These are phyloP conservation scores for Daldinia sp. DNA, from an alignment of 2,329 filamentous ascomycete genomes.

Conservation along the genomic window DNA sequence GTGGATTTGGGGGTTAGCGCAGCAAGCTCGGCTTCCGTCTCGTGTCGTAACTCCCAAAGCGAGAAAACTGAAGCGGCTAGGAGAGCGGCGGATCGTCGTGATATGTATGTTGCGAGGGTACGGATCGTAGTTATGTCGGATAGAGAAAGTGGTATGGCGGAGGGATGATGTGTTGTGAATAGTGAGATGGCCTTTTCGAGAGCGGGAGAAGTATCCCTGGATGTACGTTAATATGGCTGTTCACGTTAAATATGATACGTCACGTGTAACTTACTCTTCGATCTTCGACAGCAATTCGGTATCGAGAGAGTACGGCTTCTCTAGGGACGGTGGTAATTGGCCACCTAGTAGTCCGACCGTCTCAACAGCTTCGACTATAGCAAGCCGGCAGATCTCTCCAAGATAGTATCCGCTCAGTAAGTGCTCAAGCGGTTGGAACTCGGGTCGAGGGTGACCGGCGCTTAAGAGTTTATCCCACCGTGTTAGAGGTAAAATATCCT, in stretches of 20 bases:
- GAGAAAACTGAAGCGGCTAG: slow-evolving; percentile 67
- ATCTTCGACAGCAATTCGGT: slow-evolving; percentile 68
- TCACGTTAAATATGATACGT: not conserved
- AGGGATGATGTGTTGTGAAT: slow-evolving; percentile 62
- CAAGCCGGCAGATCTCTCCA: slow-evolving; percentile 69
- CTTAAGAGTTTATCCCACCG: slow-evolving; percentile 67
- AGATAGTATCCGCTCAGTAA: slow-evolving; percentile 72
- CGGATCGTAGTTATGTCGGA: slow-evolving; percentile 62
- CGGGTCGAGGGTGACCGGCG: slow-evolving; percentile 55
- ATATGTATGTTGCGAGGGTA: slow-evolving; percentile 62
- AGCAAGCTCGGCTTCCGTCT: slow-evolving; percentile 53
- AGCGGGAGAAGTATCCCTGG: slow-evolving; percentile 55
- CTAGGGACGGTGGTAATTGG: slow-evolving; percentile 61
- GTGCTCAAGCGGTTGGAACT: slow-evolving; percentile 53
- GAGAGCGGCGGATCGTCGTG: slow-evolving; percentile 66
- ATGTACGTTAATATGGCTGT: slow-evolving; percentile 17
- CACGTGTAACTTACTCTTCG: slow-evolving; percentile 57
- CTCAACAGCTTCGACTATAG: slow-evolving; percentile 66
- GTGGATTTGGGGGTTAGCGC: slow-evolving; percentile 20
- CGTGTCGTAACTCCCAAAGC: slow-evolving; percentile 64
- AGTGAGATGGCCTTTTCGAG: slow-evolving; percentile 55
- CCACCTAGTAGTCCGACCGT: slow-evolving; percentile 64
- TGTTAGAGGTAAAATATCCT: slow-evolving; percentile 65
- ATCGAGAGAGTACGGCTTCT: slow-evolving; percentile 63
- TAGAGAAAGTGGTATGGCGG: slow-evolving; percentile 44